Percentiles rank a stretch among this genome's conserved stretches.
These are phyloP conservation scores for Podaxis sp. DNA, from an alignment of 768 basidiomycete species.

Conservation along the genomic window DNA sequence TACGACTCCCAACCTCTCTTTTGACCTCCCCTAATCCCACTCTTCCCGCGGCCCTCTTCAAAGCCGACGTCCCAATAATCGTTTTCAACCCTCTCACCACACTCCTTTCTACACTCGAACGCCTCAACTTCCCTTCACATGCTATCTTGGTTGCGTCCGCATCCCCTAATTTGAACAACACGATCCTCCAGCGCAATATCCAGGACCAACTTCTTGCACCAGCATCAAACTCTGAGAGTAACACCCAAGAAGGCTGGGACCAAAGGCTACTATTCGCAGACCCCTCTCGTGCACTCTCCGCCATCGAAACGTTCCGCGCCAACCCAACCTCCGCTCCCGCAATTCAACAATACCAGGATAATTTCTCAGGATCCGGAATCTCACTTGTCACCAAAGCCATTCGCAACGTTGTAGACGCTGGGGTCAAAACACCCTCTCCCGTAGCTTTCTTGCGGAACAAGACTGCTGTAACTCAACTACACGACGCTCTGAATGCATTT, in stretches of 20 bases:
- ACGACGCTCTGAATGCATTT: slow-evolving; percentile 39
- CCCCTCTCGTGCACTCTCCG: slow-evolving; percentile 56
- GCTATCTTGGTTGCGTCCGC: slow-evolving; percentile 43
- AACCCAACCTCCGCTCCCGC: slow-evolving; percentile 45
- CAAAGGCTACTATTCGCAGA: slow-evolving; percentile 48
- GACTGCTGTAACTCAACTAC: slow-evolving; percentile 38
- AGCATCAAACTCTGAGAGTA: slow-evolving; percentile 14
- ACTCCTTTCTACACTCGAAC: slow-evolving; percentile 33
- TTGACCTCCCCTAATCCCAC: slow-evolving; percentile 19
- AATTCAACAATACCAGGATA: slow-evolving; percentile 66
- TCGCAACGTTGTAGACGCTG: slow-evolving; percentile 18
- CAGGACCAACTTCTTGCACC: slow-evolving; percentile 22
- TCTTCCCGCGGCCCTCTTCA: slow-evolving; percentile 29
- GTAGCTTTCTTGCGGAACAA: slow-evolving; percentile 31
- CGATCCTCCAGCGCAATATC: slow-evolving; percentile 12
- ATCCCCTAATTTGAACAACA: slow-evolving; percentile 15
- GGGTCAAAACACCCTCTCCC: slow-evolving; percentile 9
- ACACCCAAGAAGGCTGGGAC: slow-evolving; percentile 19
- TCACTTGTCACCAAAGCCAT: slow-evolving; percentile 47
- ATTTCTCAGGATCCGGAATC: slow-evolving; percentile 59
- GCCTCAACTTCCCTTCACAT: slow-evolving; percentile 40
- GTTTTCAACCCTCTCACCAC: slow-evolving; percentile 61
- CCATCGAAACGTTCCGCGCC: slow-evolving; percentile 46
- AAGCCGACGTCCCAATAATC: slow-evolving; percentile 64
- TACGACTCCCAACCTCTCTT: slow-evolving; percentile 21